These are phyloP conservation scores for Colletotrichum musicola DNA, from an alignment of 2,329 filamentous ascomycete species.

Conservation along the genomic window DNA sequence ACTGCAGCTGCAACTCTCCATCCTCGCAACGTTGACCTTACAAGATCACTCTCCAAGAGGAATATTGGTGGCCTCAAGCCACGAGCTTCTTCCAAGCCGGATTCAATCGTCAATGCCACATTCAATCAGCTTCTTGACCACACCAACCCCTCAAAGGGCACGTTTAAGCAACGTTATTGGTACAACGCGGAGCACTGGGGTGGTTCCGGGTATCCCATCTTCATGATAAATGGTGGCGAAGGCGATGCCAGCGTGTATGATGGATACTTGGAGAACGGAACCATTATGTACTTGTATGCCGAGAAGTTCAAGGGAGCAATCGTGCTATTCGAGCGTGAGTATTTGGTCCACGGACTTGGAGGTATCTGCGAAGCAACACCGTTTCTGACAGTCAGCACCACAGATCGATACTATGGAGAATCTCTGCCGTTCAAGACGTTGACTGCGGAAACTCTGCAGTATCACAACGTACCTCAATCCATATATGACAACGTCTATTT, in stretches of 20 bases:
- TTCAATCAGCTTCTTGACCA: constrained; percentile 36
- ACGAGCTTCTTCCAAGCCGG: neutral
- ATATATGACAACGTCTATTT: constrained; percentile 36
- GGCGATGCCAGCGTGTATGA: neutral
- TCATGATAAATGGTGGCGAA: constrained; percentile 33
- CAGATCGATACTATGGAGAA: constrained; percentile 35
- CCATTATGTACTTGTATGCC: constrained; percentile 23
- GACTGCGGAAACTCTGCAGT: constrained; percentile 37
- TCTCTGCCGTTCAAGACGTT: constrained; percentile 29
- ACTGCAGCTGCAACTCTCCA: neutral
- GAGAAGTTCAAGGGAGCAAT: constrained; percentile 29
- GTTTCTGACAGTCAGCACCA: neutral
- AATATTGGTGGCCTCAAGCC: constrained; percentile 6
- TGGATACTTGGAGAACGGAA: constrained; percentile 16
- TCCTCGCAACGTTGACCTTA: neutral
- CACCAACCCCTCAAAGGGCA: constrained; percentile 26
- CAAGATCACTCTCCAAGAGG: neutral
- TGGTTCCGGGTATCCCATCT: constrained; percentile 28
- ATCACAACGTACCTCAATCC: constrained; percentile 29
- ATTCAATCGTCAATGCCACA: constrained; percentile 4
- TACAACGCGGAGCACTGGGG: constrained; percentile 32
- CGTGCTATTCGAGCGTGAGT: constrained; percentile 30
- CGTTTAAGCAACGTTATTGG: constrained; percentile 35
- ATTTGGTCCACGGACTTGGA: neutral
- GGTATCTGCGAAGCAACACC: neutral